A percentile compares a stretch with the other conserved stretches of the same genome.
phyloP scores from a whole-genome alignment of 768 basidiomycete genomes.

The Mycena rebaudengoi region DNA sequence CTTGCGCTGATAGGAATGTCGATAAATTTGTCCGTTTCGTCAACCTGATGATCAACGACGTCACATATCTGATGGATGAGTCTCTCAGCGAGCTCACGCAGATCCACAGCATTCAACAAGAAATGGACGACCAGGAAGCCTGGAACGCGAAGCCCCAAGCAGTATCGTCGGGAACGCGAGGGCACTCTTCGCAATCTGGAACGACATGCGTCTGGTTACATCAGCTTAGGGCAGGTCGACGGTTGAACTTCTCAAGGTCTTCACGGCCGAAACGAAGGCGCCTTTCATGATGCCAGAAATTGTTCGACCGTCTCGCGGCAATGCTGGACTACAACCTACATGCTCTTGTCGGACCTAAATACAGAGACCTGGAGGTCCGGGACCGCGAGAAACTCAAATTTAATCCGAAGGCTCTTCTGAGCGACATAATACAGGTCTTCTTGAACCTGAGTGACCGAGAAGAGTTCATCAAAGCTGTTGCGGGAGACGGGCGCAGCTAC shows the following conservation, averaged over 20 bases:
- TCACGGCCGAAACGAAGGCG: constrained; percentile 89
- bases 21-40: constrained; percentile 96
- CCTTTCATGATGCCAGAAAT: constrained; percentile 98
- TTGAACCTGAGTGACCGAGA: constrained; percentile 84
- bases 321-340: constrained; percentile 97
- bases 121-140: constrained; percentile 78
- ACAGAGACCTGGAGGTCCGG: constrained; percentile 84
- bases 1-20: constrained; percentile 63
- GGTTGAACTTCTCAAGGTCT: constrained; percentile 89
- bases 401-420: constrained; percentile 81
- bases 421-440: constrained; percentile 90
- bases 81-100: constrained; percentile 89
- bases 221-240: constrained; percentile 87
- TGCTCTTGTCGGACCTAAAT: constrained; percentile 88
- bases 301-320: constrained; percentile 91
- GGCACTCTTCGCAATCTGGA: constrained; percentile 81
- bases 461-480: constrained; percentile 86
- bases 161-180: constrained; percentile 88
- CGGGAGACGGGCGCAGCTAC: constrained; percentile 95
- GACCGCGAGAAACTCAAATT: constrained; percentile 92
- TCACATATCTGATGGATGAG: constrained; percentile 97
- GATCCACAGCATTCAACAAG: constrained; percentile 85
- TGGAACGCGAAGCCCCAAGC: constrained; percentile 74
- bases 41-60: constrained; percentile 99
- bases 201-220: constrained; percentile 85